Evolutionary conservation across 2,329 filamentous ascomycete genomes (phyloP).

Genomic region (Fusarium guadeloupense): DNA sequence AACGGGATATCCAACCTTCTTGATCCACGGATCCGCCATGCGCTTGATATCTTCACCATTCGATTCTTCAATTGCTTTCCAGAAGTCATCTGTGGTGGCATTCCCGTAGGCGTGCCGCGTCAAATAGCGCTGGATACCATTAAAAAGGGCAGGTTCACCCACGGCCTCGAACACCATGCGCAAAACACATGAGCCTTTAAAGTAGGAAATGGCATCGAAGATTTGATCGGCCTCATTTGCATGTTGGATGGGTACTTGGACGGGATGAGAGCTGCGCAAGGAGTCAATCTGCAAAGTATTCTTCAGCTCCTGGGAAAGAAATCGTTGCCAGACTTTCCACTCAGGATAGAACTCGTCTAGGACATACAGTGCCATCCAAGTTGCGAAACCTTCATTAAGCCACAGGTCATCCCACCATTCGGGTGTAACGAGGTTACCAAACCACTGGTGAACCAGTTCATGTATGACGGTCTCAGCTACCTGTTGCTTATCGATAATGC

Average conservation of each 20-base stretch:
- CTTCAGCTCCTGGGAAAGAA: conserved; percentile 93
- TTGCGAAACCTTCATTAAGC: conserved; percentile 96
- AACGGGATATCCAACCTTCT: no score
- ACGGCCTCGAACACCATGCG: background rate
- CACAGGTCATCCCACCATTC: conserved; percentile 94
- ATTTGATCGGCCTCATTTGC: conserved; percentile 96
- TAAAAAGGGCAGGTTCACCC: background rate
- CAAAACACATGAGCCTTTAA: background rate
- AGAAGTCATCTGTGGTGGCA: background rate
- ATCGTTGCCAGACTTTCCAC: conserved; percentile 97
- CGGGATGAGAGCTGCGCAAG: conserved; percentile 89
- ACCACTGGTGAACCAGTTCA: conserved; percentile 95
- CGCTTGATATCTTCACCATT: no score
- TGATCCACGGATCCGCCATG: no score
- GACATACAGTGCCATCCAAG: conserved; percentile 95
- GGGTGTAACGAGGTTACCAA: conserved; percentile 93
- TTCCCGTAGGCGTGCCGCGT: no score
- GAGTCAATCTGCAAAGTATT: conserved; percentile 88
- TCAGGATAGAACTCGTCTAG: conserved; percentile 88
- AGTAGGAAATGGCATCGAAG: conserved; percentile 92
- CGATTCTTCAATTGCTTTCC: background rate
- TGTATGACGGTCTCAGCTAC: conserved; percentile 55
- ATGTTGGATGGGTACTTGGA: conserved; percentile 91
- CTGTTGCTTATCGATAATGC: background rate
- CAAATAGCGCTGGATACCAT: background rate